Evolutionary conservation across 2,329 filamentous ascomycete genomes (phyloP), one percentile per base, ranked within the genome.

Genomic region (Penicillium sclerotiorum): DNA sequence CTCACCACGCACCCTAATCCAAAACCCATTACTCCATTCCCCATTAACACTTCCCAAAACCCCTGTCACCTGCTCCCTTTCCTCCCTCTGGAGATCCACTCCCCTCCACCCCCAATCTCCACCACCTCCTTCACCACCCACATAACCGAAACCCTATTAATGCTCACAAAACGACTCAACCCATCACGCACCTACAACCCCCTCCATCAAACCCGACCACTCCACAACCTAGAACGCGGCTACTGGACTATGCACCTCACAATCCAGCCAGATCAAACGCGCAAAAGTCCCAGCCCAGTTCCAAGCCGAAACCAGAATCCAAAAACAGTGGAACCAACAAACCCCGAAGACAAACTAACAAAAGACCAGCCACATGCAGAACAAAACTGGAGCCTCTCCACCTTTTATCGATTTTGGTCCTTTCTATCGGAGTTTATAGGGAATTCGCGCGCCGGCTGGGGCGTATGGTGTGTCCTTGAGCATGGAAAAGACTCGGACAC

Each of bases 201-300:
- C 0, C 57, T 61, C 5, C 55, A 69, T 1, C 76, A 81, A 44
- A 70, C 71, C 1, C 76, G 86, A 4, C 63, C 69, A 0, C 70
- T 87, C 1, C 70, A 77, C 2, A 70, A 72, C 0, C 80, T 87
- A 30, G 90, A 95, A 66, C 80, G 92, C 13, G 92, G 91, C 0
- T 85, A 88, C 69, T 96, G 92, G 92, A 68, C 77, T 2, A 61
- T 96, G 4, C 74, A 74, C 5, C 79, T 84, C 13, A 82, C 83
- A 41, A 72, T 95, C 23, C 20, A n/a, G 21, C 22, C 44, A 5
- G 21, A 46, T 15, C n/a, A n/a, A n/a, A 38, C 27, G 22, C 25
- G 27, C 15, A 13, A 8, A 45, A 7, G 25, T 28, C 35, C 43
- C 27, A 13, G 15, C 15, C 15, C 75, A 74, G 33, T 23, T 12